A percentile compares a stretch with the other conserved stretches of the same genome.
phyloP scores from a whole-genome alignment of 805 yeast species.

The Cyberlindnera petersonii region DNA sequence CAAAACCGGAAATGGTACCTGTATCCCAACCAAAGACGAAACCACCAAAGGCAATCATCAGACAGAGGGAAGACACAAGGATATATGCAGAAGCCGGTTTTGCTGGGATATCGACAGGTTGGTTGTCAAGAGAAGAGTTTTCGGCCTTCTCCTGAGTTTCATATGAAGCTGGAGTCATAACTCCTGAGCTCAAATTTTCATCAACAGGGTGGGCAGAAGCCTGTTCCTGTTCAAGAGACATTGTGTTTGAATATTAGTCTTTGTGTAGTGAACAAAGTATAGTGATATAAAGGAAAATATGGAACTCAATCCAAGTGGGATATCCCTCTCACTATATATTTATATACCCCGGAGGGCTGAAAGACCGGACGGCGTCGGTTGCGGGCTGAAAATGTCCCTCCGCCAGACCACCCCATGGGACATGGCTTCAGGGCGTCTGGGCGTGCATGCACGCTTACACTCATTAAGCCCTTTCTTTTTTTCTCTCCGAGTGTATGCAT shows the following conservation, averaged over 20 bases:
- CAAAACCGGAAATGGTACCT: constrained; percentile 75
- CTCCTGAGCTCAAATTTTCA: constrained; percentile 17
- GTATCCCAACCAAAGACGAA: constrained; percentile 79
- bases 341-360: too few species aligned
- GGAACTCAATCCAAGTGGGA: too few species aligned
- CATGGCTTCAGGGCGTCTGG: too few species aligned
- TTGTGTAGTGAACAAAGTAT: not conserved
- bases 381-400: too few species aligned
- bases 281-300: too few species aligned
- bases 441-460: too few species aligned
- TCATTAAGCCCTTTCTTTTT: not conserved
- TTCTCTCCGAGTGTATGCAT: not conserved
- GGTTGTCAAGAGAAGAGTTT: constrained; percentile 11
- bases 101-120: constrained; percentile 23
- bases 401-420: too few species aligned
- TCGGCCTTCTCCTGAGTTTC: constrained; percentile 20
- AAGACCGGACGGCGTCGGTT: too few species aligned
- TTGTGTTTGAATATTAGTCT: constrained; percentile 1
- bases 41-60: constrained; percentile 69
- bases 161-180: constrained; percentile 21
- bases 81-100: constrained; percentile 32
- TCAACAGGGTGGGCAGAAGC: constrained; percentile 9
- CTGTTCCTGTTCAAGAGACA: constrained; percentile 17
- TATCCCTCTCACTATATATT: too few species aligned
- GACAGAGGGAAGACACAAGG: constrained; percentile 30